phyloP scores from a whole-genome alignment of 345 rosid species.

The Ceriops tagal region DNA sequence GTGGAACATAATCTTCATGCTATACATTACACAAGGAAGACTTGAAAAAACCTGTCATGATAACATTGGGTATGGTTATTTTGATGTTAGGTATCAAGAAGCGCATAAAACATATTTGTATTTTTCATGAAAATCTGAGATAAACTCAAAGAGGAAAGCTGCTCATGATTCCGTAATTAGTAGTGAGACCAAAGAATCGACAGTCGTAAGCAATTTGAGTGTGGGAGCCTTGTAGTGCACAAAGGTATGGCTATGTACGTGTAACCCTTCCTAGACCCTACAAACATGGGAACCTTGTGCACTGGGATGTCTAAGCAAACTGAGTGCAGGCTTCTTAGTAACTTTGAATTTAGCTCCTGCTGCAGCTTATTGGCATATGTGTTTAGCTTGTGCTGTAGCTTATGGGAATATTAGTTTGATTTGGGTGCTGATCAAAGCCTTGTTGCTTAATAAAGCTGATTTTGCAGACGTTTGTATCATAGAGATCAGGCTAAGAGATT shows the following conservation, averaged over 20 bases:
- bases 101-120: neutral
- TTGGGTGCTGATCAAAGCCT: neutral
- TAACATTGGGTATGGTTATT: neutral
- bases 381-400: neutral
- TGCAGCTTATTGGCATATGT: neutral
- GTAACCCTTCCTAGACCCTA: too few species aligned
- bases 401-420: too few species aligned
- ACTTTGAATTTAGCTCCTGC: neutral
- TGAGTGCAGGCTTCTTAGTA: too few species aligned
- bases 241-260: too few species aligned
- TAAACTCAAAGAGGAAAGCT: neutral
- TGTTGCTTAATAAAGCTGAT: neutral
- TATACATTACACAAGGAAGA: neutral
- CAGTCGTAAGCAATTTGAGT: neutral
- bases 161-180: neutral
- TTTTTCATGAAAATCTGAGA: neutral
- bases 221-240: too few species aligned
- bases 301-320: too few species aligned
- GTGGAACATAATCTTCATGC: too few species aligned
- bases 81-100: neutral
- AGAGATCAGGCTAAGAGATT: neutral
- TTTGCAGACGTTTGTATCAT: neutral
- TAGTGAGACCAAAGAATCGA: neutral
- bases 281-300: too few species aligned
- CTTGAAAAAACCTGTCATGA: neutral